Evolutionary conservation across 345 rosid genomes (phyloP), one percentile per base, ranked within the genome.

Genomic region (Excoecaria cochinchinensis): DNA sequence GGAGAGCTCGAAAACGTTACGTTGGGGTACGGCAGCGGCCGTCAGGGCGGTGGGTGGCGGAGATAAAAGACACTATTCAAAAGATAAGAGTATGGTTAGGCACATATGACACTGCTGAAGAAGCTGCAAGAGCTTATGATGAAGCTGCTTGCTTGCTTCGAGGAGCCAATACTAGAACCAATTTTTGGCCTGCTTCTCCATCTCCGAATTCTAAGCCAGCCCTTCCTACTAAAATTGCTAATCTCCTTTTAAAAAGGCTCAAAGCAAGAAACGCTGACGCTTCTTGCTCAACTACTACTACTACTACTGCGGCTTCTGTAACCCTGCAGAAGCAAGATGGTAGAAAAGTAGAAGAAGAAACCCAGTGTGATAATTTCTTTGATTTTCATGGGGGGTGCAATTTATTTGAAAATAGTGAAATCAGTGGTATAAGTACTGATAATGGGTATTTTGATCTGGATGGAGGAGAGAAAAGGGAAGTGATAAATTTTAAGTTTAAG

Each of bases 41-140:
- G 0, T 83, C 86, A 2, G 90, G 88, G 12, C 57, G 88, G 15
- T 87, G 90, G 88, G 87, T 84, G 53, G 87, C 87, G 0, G 89
- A 84, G 81, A 86, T 86, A 3, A 86, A 86, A 69, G 87, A 87
- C 74, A 85, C 90, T 0, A 85, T 85, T 17, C 88, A 87, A 15
- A 85, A 87, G 79, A 87, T 87, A n/a, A 79, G 90, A 56, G 78
- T 78, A 39, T 87, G 90, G 90, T 16, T 87, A 38, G 90, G 90
- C 11, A 87, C 86, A 1, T 87, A 84, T 16, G 87, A 87, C 11
- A 84, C 87, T 8, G 85, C 90, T 3, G 86, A 85, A 69, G 83
- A 87, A 76, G 88, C 88, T 24, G 90, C 90, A 4, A 83, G 87
- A 72, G 90, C 88, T 73, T 87, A 87, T 16, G 90, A 85, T 44